phyloP scores from a whole-genome alignment of 768 basidiomycete genomes.

The Coprinopsis marcescibilis region DNA sequence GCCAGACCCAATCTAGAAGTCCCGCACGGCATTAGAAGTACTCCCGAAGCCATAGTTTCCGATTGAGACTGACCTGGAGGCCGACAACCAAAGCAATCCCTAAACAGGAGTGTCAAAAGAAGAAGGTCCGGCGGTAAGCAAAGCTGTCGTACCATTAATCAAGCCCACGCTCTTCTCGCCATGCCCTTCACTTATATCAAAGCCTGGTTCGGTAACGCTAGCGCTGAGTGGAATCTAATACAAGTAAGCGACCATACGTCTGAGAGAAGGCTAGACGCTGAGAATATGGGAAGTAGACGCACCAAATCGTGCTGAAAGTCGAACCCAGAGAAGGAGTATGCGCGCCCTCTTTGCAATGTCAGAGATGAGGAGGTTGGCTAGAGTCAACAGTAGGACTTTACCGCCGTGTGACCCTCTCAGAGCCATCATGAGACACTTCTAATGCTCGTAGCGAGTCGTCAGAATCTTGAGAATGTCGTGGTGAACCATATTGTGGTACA shows the following conservation, averaged over 20 bases:
- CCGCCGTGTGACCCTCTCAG: too few species aligned
- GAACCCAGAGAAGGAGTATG: conserved; percentile 71
- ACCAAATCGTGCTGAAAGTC: conserved; percentile 70
- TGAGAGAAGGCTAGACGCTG: too few species aligned
- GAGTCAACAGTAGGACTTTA: not conserved
- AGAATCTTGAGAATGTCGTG: conserved; percentile 53
- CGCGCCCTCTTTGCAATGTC: conserved; percentile 37
- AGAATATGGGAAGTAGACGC: too few species aligned
- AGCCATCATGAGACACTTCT: conserved; percentile 73
- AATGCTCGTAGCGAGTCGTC: conserved; percentile 72
- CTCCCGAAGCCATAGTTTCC: not conserved
- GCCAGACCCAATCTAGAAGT: conserved; percentile 74
- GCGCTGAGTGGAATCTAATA: conserved; percentile 60
- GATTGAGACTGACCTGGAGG: conserved; percentile 48
- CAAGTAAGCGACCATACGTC: conserved; percentile 1
- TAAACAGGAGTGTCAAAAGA: conserved; percentile 20
- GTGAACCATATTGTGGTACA: conserved; percentile 31
- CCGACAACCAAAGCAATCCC: conserved; percentile 86
- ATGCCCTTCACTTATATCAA: conserved; percentile 32
- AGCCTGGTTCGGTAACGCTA: conserved; percentile 68
- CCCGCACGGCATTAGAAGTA: conserved; percentile 2
- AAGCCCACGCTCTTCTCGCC: conserved; percentile 73
- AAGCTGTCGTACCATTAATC: conserved; percentile 56
- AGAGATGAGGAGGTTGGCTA: not conserved
- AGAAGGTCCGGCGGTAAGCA: not conserved